These are phyloP conservation scores for Fusarium sp. DNA, from an alignment of 2,329 filamentous ascomycete genomes.

Conservation along the genomic window DNA sequence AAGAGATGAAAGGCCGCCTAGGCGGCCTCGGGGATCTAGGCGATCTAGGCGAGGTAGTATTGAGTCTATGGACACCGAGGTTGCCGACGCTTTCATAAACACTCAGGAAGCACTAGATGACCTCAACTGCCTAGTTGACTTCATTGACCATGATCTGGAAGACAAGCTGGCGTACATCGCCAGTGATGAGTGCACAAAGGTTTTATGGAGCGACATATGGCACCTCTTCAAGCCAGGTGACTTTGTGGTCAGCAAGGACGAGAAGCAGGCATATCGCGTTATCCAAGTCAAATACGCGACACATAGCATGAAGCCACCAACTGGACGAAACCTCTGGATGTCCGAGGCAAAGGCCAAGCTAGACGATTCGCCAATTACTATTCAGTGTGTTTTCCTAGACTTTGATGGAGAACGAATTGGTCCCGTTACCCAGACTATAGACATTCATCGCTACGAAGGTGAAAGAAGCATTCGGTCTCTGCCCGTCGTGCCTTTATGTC, in stretches of 20 bases:
- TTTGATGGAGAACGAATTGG: background rate
- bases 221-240: background rate
- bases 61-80: background rate
- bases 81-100: background rate
- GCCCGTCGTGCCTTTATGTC: fast-evolving
- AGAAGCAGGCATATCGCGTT: background rate
- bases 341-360: background rate
- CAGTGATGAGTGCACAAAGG: background rate
- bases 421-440: background rate
- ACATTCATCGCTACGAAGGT: background rate
- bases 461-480: background rate
- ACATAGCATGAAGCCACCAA: background rate
- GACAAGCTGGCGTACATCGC: background rate
- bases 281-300: background rate
- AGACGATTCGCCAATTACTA: background rate
- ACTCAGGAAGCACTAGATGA: background rate
- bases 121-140: background rate
- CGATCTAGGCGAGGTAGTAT: background rate
- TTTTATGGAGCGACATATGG: background rate
- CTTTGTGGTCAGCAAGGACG: background rate
- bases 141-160: background rate
- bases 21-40: background rate
- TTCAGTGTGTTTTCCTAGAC: background rate
- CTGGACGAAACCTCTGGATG: background rate
- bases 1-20: too few species aligned